phyloP scores from a whole-genome alignment of 225 moss, liverwort and hornwort genomes.

The Lunularia cruciata region DNA sequence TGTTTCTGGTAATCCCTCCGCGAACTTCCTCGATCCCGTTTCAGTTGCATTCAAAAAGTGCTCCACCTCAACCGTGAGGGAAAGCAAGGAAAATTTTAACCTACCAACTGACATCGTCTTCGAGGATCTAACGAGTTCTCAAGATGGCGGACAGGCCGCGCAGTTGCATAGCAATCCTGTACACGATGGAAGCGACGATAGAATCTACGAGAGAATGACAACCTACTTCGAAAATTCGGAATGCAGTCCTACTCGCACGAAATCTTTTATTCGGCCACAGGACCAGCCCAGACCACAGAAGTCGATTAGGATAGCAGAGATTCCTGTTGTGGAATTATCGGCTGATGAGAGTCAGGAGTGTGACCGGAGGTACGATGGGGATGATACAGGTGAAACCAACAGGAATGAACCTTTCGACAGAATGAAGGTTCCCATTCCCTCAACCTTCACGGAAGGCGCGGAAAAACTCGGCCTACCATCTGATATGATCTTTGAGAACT shows the following conservation, averaged over 20 bases:
- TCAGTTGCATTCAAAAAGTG: background rate
- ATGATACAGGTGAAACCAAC: background rate
- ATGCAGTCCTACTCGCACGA: background rate
- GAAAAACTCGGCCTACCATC: background rate
- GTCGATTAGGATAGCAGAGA: background rate
- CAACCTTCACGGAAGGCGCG: too few relatives aligned
- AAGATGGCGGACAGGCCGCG: background rate
- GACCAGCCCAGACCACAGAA: background rate
- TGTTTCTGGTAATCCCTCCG: background rate
- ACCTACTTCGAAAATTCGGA: background rate
- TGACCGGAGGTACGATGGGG: background rate
- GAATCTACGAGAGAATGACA: background rate
- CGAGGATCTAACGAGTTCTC: background rate
- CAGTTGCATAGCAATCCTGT: too few relatives aligned
- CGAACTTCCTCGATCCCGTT: background rate
- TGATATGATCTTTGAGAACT: background rate
- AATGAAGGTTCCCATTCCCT: background rate
- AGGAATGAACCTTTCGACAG: background rate
- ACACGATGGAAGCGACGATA: background rate
- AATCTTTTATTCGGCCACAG: background rate
- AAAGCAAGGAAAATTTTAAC: background rate
- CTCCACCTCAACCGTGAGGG: background rate
- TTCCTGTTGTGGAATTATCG: conserved; percentile 2
- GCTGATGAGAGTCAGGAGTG: conserved; percentile 10
- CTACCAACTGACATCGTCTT: background rate